Percentiles rank a stretch among this genome's conserved stretches.
Conservation (phyloP, 2,329 filamentous ascomycete species). For the Monosporascus sp. region DNA sequence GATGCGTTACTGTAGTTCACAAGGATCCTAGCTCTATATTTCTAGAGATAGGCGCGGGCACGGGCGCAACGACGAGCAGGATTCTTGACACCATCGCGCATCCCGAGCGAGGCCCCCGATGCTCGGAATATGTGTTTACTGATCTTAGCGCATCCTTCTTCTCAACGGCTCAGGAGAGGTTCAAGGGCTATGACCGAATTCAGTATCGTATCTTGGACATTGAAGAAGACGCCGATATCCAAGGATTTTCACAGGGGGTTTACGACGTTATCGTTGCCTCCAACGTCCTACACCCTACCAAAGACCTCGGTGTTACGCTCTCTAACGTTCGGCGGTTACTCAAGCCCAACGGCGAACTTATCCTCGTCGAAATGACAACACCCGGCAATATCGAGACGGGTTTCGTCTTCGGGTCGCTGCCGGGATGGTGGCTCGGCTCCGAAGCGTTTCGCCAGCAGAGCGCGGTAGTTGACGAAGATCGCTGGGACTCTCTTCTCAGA, state of each 20-base stretch:
- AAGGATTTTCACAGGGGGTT: constrained; percentile 4
- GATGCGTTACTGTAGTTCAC: neutral
- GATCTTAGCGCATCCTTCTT: constrained; percentile 2
- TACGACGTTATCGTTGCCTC: constrained; percentile 22
- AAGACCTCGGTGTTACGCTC: constrained; percentile 9
- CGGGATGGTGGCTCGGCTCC: constrained; percentile 13
- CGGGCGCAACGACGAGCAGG: constrained; percentile 2
- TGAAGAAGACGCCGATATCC: constrained; percentile 12
- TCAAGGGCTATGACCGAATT: constrained; percentile 14
- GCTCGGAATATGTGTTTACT: constrained; percentile 1
- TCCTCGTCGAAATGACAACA: constrained; percentile 13
- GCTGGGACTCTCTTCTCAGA: constrained; percentile 4
- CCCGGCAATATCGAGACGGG: constrained; percentile 2
- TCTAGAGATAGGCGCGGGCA: constrained; percentile 10
- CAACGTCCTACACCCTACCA: constrained; percentile 17
- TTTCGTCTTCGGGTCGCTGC: constrained; percentile 10
- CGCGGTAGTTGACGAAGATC: constrained; percentile 1
- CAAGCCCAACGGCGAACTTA: constrained; percentile 14
- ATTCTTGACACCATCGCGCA: constrained; percentile 4
- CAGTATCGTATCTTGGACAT: constrained; percentile 26
- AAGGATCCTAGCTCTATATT: constrained; percentile 8
- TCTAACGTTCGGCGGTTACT: constrained; percentile 14
- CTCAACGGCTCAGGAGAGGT: too few relatives aligned
- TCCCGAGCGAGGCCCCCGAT: neutral
- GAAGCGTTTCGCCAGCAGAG: constrained; percentile 1